Evolutionary conservation across 257 asterid genomes (phyloP), one percentile per base, ranked within the genome.

Genomic region (Mitragyna speciosa): DNA sequence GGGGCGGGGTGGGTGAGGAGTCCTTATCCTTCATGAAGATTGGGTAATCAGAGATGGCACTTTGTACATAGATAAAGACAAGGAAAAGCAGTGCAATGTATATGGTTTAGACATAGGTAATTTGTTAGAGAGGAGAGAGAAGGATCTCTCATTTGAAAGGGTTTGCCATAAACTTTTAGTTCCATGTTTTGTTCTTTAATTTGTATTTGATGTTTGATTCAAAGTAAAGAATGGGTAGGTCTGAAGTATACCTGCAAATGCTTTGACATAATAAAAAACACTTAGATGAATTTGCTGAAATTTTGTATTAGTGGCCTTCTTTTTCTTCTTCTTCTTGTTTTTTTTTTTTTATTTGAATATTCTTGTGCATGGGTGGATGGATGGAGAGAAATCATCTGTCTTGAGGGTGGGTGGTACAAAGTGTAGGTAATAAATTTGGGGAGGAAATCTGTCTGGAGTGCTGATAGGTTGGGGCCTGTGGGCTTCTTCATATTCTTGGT

Each of bases 61-160:
- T 58, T 67, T 61, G 76, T 75, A 80, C 75, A 81, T 75, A 75
- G 26, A 31, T 41, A 71, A 49, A 28, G 78, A 47, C 45, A 31
- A 31, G 70, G 39, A 67, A 24, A 41, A 17, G 28, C 0, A 75
- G 41, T 22, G 51, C 30, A 12, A 64, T 76, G 79, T 76, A 61
- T 58, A 76, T 59, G 79, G 59, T 76, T 41, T 59, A 59, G 66
- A 3, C 15, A 10, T 73, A 73, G 67, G 49, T 20, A 26, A 30
- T 30, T 45, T 31, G 45, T 28, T 70, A 30, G 31, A 36, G 24
- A 20, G 63, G 36, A 17, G 76, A n/a, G 24, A 51, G 64, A 30
- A 39, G 76, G 76, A 72, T 72, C 56, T 70, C 52, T 70, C 31
- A 70, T 70, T 9, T 48, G 36, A 26, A 43, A 70, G 75, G 75